phyloP scores from a whole-genome alignment of 2,329 filamentous ascomycete species.

The Alternaria sp. region DNA sequence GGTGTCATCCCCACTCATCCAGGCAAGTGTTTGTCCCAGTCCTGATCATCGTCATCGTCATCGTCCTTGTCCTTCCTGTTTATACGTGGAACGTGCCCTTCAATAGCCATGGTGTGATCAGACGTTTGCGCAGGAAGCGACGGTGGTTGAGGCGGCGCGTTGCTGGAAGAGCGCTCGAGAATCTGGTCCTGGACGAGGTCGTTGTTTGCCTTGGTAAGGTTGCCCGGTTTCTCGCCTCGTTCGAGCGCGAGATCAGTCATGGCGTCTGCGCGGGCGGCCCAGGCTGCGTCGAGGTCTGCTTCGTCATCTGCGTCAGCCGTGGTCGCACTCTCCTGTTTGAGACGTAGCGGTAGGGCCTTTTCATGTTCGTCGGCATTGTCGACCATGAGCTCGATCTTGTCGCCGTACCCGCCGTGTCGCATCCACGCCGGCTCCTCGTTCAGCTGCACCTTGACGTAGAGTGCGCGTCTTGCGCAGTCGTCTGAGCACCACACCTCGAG shows the following conservation, averaged over 20 bases:
- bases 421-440: conserved; percentile 86
- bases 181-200: conserved; percentile 42
- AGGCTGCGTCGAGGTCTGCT: conserved; percentile 37
- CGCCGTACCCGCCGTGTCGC: conserved; percentile 60
- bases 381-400: conserved; percentile 50
- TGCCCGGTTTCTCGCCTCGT: conserved; percentile 50
- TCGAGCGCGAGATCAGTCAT: conserved; percentile 52
- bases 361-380: conserved; percentile 40
- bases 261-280: conserved; percentile 43
- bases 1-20: conserved; percentile 16
- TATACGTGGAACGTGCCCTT: conserved; percentile 45
- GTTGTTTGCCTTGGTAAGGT: conserved; percentile 38
- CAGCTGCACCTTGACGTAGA: conserved; percentile 89
- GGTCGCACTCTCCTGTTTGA: conserved; percentile 25
- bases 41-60: conserved; percentile 33
- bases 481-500: conserved; percentile 88
- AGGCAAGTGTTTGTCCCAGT: conserved; percentile 45
- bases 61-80: conserved; percentile 23
- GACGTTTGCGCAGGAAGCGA: conserved; percentile 23
- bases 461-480: conserved; percentile 76
- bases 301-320: conserved; percentile 33
- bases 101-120: conserved; percentile 45
- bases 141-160: conserved; percentile 34
- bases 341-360: conserved; percentile 35
- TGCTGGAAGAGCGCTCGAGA: conserved; percentile 33